Percentiles rank a stretch among this genome's conserved stretches.
Conservation (phyloP, 495 filamentous ascomycete species). For the Parmelia sp. region DNA sequence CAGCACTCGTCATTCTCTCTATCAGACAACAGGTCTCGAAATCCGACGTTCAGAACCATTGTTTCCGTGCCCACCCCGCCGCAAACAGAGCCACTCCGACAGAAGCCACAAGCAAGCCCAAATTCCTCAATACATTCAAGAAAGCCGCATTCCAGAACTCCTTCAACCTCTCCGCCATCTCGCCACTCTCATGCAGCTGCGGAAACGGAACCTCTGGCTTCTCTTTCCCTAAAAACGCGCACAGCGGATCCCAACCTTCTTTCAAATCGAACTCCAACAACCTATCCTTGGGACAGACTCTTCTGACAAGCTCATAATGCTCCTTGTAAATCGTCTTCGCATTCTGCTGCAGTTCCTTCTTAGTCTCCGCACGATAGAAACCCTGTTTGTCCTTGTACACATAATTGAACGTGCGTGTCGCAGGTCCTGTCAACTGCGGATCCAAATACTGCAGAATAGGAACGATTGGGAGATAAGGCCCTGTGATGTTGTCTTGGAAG, state of each 20-base stretch:
- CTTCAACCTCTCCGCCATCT: conserved; percentile 16
- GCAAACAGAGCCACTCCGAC: not conserved
- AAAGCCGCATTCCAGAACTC: not conserved
- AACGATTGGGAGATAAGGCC: not conserved
- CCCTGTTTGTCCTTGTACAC: conserved; percentile 7
- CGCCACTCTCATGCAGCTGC: conserved; percentile 29
- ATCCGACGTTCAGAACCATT: not conserved
- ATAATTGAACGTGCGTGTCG: not conserved
- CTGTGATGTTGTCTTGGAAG: conserved; percentile 19
- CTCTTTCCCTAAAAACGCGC: conserved; percentile 41
- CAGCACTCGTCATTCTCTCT: too few relatives aligned
- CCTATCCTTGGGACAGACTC: conserved; percentile 38
- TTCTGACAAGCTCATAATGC: conserved; percentile 35
- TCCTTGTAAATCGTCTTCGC: conserved; percentile 26
- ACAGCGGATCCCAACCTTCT: conserved; percentile 48
- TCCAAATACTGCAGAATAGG: conserved; percentile 11
- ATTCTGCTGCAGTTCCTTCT: conserved; percentile 19
- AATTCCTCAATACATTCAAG: conserved; percentile 5
- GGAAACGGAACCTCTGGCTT: conserved; percentile 41
- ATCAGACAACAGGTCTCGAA: too few relatives aligned
- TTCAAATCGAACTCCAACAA: conserved; percentile 43
- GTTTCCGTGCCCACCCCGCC: not conserved
- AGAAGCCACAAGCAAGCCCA: not conserved
- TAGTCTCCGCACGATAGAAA: conserved; percentile 12
- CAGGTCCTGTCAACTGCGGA: conserved; percentile 9